Conservation (phyloP, 2,329 filamentous ascomycete species). For the Penicillium sp. region DNA sequence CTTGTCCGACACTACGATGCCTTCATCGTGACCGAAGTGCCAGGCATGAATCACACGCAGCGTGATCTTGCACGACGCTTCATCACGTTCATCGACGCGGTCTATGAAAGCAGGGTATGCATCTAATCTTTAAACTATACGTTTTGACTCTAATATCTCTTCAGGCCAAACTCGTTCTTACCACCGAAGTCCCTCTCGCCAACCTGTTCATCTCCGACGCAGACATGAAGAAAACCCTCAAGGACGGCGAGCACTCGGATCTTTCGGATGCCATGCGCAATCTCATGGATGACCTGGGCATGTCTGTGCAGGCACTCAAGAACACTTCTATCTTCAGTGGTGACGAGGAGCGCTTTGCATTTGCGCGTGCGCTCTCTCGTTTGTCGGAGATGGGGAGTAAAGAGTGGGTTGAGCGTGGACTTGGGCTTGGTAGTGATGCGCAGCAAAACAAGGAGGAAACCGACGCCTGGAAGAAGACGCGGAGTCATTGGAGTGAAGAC, state of each 20-base stretch:
- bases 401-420: conserved; percentile 87
- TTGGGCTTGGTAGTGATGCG: conserved; percentile 52
- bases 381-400: conserved; percentile 90
- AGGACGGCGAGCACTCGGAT: conserved; percentile 50
- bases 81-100: conserved; percentile 96
- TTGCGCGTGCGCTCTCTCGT: conserved; percentile 81
- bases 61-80: conserved; percentile 88
- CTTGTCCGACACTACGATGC: conserved; percentile 86
- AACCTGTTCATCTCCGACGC: conserved; percentile 80
- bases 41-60: conserved; percentile 83
- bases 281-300: conserved; percentile 83
- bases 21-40: conserved; percentile 88
- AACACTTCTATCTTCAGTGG: conserved; percentile 85
- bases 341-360: conserved; percentile 95
- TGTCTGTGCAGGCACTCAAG: conserved; percentile 83
- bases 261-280: conserved; percentile 72
- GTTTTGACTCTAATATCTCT: neutral
- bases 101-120: conserved; percentile 72
- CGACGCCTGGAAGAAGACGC: conserved; percentile 50
- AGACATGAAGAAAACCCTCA: conserved; percentile 65
- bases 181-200: conserved; percentile 78
- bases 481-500: conserved; percentile 54
- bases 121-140: neutral
- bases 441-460: conserved; percentile 48
- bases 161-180: conserved; percentile 92